These are phyloP conservation scores for Phenoliferia sp. DNA, from an alignment of 1,284 basidiomycete species.

Conservation along the genomic window DNA sequence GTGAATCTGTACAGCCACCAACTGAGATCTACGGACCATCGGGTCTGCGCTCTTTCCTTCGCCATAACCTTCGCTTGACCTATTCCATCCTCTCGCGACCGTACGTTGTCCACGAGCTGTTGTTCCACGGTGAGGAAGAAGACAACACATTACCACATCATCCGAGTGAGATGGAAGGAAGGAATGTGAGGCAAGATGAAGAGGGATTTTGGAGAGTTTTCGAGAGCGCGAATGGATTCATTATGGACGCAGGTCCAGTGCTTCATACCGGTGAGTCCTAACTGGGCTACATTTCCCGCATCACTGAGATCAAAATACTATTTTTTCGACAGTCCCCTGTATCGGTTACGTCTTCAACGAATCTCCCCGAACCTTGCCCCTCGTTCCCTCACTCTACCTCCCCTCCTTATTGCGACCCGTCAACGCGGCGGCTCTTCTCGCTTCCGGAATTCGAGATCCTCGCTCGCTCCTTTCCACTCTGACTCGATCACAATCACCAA, in stretches of 20 bases:
- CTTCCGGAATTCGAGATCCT: constrained; percentile 63
- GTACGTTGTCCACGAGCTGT: constrained; percentile 77
- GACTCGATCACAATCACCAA: constrained; percentile 60
- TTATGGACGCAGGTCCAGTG: constrained; percentile 72
- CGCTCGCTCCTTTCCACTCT: constrained; percentile 60
- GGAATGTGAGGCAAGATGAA: constrained; percentile 58
- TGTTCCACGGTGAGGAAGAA: constrained; percentile 52
- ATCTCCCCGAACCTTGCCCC: constrained; percentile 44
- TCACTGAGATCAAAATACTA: no score
- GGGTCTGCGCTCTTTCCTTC: constrained; percentile 72
- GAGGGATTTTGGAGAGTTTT: constrained; percentile 70
- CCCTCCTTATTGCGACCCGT: constrained; percentile 16
- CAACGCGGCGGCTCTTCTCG: constrained; percentile 15
- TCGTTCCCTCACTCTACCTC: constrained; percentile 39
- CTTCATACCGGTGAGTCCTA: constrained; percentile 63
- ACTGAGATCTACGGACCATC: constrained; percentile 78
- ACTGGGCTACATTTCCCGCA: no score
- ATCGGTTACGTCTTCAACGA: constrained; percentile 77
- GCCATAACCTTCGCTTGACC: constrained; percentile 66
- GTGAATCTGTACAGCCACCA: constrained; percentile 47
- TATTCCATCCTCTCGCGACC: constrained; percentile 58
- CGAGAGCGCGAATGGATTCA: constrained; percentile 48
- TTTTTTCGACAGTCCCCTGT: constrained; percentile 77
- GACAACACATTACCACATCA: constrained; percentile 50
- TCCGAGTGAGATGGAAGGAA: constrained; percentile 62